A percentile compares a stretch with the other conserved stretches of the same genome.
These are phyloP conservation scores for Leucocoprinus leucothites DNA, from an alignment of 768 basidiomycete genomes.

Conservation along the genomic window DNA sequence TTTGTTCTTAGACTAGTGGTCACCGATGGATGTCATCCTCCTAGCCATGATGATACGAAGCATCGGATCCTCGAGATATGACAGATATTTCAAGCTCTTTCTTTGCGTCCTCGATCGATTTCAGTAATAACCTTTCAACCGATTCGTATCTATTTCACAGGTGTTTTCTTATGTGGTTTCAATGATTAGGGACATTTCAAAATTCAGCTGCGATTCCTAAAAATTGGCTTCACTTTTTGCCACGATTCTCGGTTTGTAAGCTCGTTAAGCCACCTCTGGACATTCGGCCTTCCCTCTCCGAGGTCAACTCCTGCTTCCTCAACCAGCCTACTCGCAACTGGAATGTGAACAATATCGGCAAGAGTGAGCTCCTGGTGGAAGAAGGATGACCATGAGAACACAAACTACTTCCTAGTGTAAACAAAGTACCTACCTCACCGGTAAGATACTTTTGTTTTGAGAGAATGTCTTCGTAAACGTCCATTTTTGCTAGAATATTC, in stretches of 20 bases:
- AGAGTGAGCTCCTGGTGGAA: conserved; percentile 1
- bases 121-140: too few species aligned
- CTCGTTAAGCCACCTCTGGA: neutral
- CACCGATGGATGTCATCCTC: too few species aligned
- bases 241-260: neutral
- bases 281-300: neutral
- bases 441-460: conserved; percentile 53
- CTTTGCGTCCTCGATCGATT: too few species aligned
- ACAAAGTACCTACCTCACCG: conserved; percentile 31
- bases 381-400: neutral
- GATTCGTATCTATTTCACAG: too few species aligned
- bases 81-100: too few species aligned
- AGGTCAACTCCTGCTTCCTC: neutral
- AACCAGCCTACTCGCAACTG: neutral
- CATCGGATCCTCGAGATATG: too few species aligned
- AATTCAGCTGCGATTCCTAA: too few species aligned
- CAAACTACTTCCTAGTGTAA: neutral
- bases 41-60: too few species aligned
- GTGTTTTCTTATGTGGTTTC: too few species aligned
- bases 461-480: conserved; percentile 55
- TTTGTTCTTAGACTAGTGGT: too few species aligned
- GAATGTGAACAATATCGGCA: neutral
- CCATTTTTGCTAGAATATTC: conserved; percentile 32
- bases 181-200: too few species aligned
- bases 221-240: neutral